A percentile compares a stretch with the other conserved stretches of the same genome.
Conservation (phyloP, 1,139 yeast species). For the Pichia sp. region DNA sequence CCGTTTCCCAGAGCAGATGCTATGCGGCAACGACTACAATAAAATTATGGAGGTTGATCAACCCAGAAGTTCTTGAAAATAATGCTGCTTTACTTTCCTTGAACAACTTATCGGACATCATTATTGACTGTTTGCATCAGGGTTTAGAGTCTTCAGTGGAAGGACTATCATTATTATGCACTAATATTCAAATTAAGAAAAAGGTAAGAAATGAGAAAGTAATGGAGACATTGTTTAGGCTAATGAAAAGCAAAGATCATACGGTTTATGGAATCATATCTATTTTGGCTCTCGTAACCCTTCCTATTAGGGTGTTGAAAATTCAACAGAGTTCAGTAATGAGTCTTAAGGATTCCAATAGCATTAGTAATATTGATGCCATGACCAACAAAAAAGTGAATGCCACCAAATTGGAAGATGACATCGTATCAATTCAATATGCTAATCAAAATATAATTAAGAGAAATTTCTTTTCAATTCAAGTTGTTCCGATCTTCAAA, state of each 20-base stretch:
- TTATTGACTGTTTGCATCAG: conserved; percentile 24
- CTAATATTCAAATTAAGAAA: conserved; percentile 35
- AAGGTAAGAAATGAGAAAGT: conserved; percentile 36
- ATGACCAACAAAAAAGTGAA: conserved; percentile 29
- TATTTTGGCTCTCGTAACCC: conserved; percentile 38
- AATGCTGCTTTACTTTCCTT: conserved; percentile 25
- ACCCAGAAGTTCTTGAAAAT: conserved; percentile 31
- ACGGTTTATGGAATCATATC: conserved; percentile 38
- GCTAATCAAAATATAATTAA: conserved; percentile 12
- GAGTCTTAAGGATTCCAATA: conserved; percentile 37
- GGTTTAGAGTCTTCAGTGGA: conserved; percentile 31
- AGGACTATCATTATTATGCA: conserved; percentile 45
- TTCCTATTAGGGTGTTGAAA: conserved; percentile 29
- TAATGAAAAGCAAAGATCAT: conserved; percentile 9
- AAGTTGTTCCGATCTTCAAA: conserved; percentile 8
- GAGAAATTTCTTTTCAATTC: conserved; percentile 7
- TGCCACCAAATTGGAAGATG: conserved; percentile 26
- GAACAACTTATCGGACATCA: conserved; percentile 26
- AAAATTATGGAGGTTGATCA: conserved; percentile 44
- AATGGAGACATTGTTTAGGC: conserved; percentile 24
- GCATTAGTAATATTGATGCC: conserved; percentile 27
- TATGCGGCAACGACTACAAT: conserved; percentile 37
- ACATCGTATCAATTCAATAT: conserved; percentile 23
- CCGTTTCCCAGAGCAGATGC: conserved; percentile 18
- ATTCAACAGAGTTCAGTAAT: conserved; percentile 32